Evolutionary conservation across 225 moss, liverwort and hornwort genomes (phyloP), one percentile per base, ranked within the genome.

Genomic region (Ulota crispa): DNA sequence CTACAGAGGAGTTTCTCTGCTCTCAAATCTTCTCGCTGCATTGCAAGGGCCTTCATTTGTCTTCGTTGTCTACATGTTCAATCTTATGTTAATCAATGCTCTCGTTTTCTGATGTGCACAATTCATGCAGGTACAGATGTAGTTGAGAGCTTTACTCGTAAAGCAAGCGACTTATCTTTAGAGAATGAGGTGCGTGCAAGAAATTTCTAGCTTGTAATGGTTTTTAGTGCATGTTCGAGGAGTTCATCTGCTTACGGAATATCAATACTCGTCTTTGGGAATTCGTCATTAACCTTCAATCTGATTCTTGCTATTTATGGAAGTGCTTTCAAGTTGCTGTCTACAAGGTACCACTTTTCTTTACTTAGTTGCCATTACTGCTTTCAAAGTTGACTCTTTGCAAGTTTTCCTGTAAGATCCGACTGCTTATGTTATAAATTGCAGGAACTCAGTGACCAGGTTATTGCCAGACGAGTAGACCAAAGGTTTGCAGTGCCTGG

Each of bases 401-500:
- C 65, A 37, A 45, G 36, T 66, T 32, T 57, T 67, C 24, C 53
- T 23, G 14, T 31, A 71, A 54, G 62, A 77, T 10, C 39, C 8
- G 11, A 76, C 27, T 65, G 42, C 27, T 76, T 34, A 62, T 71
- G 23, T 27, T 64, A 32, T 39, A 21, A 55, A 73, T 36, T 57
- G 81, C 83, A 91, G 87, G 71, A 60, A 76, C 70, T 61, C 11
- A 79, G 62, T 75, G 77, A 42, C n/a, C 85, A 81, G 77, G 60
- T 90, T 72, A 65, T 90, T 66, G 81, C 86, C 64, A 76, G 78
- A 69, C 92, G 90, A 56, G 84, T 50, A 31, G 84, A 89, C 56
- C 93, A 93, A 66, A 84, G 90, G 81, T 93, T 93, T 84, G 86
- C 93, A 61, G 88, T 76, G 54, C 93, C 93, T 75, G 92, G 89